Evolutionary conservation across 441 rosid genomes (phyloP).

Genomic region (Adansonia grandidieri): DNA sequence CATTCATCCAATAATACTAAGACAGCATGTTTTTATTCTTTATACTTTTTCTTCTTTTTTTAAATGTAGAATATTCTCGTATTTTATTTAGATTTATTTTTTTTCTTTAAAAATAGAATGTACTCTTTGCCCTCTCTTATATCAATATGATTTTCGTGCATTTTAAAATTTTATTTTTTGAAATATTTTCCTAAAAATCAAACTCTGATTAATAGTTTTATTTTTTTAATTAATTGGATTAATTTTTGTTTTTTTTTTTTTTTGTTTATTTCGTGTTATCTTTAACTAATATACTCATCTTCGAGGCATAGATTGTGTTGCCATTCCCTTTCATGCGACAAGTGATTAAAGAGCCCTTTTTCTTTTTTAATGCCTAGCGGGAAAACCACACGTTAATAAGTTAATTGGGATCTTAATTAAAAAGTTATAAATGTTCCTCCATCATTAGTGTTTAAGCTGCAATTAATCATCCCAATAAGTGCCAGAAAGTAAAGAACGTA

Average conservation of each 20-base stretch:
- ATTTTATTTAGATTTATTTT: background rate
- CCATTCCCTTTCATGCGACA: background rate
- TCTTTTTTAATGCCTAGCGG: background rate
- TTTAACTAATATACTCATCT: background rate
- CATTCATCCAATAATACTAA: background rate
- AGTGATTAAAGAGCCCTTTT: background rate
- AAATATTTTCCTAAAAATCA: no score
- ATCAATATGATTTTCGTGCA: no score
- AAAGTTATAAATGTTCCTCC: background rate
- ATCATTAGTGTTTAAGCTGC: background rate
- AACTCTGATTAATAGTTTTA: no score
- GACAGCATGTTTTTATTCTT: no score
- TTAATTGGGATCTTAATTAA: background rate
- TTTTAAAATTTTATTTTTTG: no score
- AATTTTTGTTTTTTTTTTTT: no score
- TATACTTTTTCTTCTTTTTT: no score
- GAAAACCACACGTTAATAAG: background rate
- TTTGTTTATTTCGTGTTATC: background rate
- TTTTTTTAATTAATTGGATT: no score
- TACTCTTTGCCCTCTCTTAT: no score
- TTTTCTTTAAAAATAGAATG: no score
- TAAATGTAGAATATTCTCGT: no score
- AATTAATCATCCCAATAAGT: background rate
- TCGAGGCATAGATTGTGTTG: background rate
- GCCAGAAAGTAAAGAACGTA: background rate